A percentile compares a stretch with the other conserved stretches of the same genome.
These are phyloP conservation scores for Tubosaeta sp. DNA, from an alignment of 768 basidiomycete species.

Conservation along the genomic window DNA sequence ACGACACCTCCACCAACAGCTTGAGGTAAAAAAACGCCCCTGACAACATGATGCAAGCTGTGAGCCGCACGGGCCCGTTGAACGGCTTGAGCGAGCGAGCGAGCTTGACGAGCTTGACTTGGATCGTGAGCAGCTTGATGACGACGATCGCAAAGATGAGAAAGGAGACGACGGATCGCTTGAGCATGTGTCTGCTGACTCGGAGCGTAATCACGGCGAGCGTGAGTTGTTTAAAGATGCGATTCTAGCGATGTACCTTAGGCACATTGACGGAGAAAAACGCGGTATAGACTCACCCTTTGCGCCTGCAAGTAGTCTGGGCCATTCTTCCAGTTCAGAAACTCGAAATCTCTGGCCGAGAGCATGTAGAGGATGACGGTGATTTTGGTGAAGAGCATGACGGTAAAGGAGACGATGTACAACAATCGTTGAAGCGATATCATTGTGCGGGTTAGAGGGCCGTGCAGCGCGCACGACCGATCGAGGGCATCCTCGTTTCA, in stretches of 20 bases:
- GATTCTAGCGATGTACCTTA: constrained; percentile 8
- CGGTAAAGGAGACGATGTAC: constrained; percentile 9
- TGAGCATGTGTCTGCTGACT: constrained; percentile 26
- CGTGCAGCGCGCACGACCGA: background rate
- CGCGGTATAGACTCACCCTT: constrained; percentile 9
- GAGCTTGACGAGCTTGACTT: constrained; percentile 28
- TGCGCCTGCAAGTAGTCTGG: constrained; percentile 20
- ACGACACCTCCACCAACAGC: constrained; percentile 23
- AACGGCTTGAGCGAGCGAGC: constrained; percentile 24
- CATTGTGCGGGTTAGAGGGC: constrained; percentile 12
- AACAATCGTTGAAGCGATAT: constrained; percentile 10
- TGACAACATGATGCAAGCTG: constrained; percentile 20
- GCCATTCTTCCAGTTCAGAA: constrained; percentile 10
- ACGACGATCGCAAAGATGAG: constrained; percentile 29
- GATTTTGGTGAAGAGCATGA: constrained; percentile 20
- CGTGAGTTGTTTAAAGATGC: constrained; percentile 21
- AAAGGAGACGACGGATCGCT: constrained; percentile 26
- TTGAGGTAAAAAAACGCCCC: constrained; percentile 27
- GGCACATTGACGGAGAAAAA: background rate
- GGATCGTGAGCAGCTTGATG: constrained; percentile 27
- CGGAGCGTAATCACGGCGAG: constrained; percentile 26
- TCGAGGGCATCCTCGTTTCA: background rate
- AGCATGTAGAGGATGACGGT: constrained; percentile 17
- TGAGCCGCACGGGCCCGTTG: constrained; percentile 23
- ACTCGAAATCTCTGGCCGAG: constrained; percentile 17